Evolutionary conservation across 2,329 filamentous ascomycete species (phyloP).

Genomic region (Escovopsis sp.): DNA sequence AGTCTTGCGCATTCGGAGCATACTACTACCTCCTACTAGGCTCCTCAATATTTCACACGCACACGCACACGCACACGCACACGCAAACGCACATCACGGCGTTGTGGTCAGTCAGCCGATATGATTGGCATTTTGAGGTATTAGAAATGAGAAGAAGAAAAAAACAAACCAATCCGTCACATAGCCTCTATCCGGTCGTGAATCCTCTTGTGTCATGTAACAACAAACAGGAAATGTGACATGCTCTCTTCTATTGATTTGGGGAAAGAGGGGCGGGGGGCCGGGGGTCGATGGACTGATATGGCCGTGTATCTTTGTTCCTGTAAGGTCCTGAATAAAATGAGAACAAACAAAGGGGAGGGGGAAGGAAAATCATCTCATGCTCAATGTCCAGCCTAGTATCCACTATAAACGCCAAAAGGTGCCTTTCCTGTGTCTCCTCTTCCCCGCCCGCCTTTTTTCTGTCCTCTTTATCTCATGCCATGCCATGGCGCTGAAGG

Average conservation of each 20-base stretch:
- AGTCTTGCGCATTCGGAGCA: too few relatives aligned
- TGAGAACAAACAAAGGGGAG: neutral
- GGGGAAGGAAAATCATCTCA: slow-evolving; percentile 12
- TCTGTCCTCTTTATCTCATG: slow-evolving; percentile 15
- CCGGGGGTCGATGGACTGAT: too few relatives aligned
- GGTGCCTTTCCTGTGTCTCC: slow-evolving; percentile 7
- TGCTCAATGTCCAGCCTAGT: slow-evolving; percentile 15
- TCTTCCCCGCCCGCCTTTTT: too few relatives aligned
- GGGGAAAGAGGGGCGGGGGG: neutral
- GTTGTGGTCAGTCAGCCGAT: slow-evolving; percentile 23
- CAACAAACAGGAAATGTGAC: slow-evolving; percentile 12
- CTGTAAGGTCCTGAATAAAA: too few relatives aligned
- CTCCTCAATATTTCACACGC: too few relatives aligned
- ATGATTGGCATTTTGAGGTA: slow-evolving; percentile 15
- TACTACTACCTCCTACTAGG: too few relatives aligned
- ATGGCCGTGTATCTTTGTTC: too few relatives aligned
- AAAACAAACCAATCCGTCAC: slow-evolving; percentile 13
- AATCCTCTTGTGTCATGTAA: slow-evolving; percentile 16
- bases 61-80: neutral
- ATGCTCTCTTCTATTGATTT: slow-evolving; percentile 9
- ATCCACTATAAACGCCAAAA: slow-evolving; percentile 24
- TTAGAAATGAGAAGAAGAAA: slow-evolving; percentile 13
- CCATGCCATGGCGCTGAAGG: slow-evolving; percentile 17
- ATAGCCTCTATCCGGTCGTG: slow-evolving; percentile 4
- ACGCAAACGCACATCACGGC: slow-evolving; percentile 19